phyloP scores from a whole-genome alignment of 768 basidiomycete genomes.

The Dioszegia hungarica region DNA sequence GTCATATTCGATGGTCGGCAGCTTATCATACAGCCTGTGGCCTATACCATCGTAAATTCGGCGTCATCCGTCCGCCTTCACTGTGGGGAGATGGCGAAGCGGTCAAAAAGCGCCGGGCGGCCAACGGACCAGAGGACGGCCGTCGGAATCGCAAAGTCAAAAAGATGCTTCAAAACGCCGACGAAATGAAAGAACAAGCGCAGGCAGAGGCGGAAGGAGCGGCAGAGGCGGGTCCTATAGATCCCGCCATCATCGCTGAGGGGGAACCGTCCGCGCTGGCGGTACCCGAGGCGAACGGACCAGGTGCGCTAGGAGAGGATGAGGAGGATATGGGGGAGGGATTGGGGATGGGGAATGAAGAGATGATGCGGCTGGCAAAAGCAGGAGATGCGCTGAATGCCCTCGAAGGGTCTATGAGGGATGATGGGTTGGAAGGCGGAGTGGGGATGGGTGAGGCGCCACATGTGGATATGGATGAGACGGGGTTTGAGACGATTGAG shows the following conservation, averaged over 20 bases:
- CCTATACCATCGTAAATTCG: constrained; percentile 37
- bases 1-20: no score
- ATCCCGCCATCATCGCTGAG: no score
- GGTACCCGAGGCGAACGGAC: no score
- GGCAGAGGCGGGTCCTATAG: no score
- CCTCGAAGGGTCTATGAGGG: no score
- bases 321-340: neutral
- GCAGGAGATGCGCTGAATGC: no score
- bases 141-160: constrained; percentile 1
- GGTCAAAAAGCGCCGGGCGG: constrained; percentile 27
- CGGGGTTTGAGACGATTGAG: constrained; percentile 4
- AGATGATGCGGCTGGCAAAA: neutral
- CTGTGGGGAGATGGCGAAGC: constrained; percentile 36
- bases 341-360: neutral
- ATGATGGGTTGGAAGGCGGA: no score
- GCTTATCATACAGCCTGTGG: constrained; percentile 32
- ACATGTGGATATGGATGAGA: constrained; percentile 4
- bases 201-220: neutral
- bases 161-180: constrained; percentile 3
- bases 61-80: constrained; percentile 35
- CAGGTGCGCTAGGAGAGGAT: no score
- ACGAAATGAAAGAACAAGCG: neutral
- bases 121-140: constrained; percentile 5
- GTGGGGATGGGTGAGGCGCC: neutral
- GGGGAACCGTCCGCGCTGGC: no score